Evolutionary conservation across 2,329 filamentous ascomycete species (phyloP).

Genomic region (Penicillium palitans): DNA sequence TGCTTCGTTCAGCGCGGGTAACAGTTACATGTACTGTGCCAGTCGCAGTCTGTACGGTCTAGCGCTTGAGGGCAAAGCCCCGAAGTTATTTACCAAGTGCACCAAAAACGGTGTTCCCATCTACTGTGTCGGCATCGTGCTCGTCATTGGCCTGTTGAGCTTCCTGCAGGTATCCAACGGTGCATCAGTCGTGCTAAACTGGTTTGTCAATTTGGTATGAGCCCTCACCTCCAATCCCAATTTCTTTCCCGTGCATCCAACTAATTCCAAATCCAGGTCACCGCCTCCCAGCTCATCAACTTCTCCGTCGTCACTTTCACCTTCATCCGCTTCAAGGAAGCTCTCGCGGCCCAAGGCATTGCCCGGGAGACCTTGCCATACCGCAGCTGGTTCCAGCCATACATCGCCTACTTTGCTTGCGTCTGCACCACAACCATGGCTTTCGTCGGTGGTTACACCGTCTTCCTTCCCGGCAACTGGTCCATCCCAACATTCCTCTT

Average conservation of each 20-base stretch:
- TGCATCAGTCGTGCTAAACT: constrained; percentile 67
- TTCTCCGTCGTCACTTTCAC: constrained; percentile 69
- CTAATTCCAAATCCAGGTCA: constrained; percentile 47
- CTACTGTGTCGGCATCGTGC: constrained; percentile 67
- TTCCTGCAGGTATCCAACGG: constrained; percentile 71
- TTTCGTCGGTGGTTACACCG: constrained; percentile 72
- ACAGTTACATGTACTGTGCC: constrained; percentile 68
- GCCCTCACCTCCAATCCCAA: not conserved
- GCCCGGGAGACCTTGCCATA: constrained; percentile 69
- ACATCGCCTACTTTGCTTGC: constrained; percentile 67
- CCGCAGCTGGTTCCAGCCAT: constrained; percentile 68
- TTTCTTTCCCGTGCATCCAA: not conserved
- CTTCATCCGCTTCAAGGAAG: constrained; percentile 71
- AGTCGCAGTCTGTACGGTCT: constrained; percentile 68
- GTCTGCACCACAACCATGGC: constrained; percentile 67
- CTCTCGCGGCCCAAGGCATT: constrained; percentile 68
- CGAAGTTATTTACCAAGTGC: constrained; percentile 64
- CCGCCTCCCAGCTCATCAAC: constrained; percentile 73
- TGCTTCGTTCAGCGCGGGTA: constrained; percentile 67
- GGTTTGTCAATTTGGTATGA: constrained; percentile 66
- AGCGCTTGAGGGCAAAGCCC: constrained; percentile 68
- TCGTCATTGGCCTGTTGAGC: constrained; percentile 67
- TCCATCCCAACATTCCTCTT: constrained; percentile 70
- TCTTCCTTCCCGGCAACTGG: constrained; percentile 72
- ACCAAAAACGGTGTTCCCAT: constrained; percentile 69